A percentile compares a stretch with the other conserved stretches of the same genome.
Conservation (phyloP, 176 grass and related monocot species). For the Eremochloa ophiuroides region DNA sequence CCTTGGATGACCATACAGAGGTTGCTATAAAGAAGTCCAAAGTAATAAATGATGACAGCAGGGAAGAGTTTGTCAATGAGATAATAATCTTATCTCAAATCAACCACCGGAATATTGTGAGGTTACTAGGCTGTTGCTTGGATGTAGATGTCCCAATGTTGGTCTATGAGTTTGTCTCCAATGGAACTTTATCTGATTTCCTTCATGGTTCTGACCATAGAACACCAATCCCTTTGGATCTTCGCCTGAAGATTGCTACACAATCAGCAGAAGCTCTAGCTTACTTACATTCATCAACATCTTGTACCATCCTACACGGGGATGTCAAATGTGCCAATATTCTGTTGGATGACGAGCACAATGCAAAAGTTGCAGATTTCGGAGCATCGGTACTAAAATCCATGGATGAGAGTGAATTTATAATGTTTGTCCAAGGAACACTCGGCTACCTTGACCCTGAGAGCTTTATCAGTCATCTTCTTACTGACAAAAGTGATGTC, state of each 20-base stretch:
- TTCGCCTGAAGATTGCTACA: too few relatives aligned
- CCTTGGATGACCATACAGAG: conserved; percentile 21
- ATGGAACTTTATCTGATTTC: conserved; percentile 38
- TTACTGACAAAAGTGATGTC: conserved; percentile 74
- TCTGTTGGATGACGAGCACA: conserved; percentile 27
- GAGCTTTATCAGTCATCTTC: conserved; percentile 49
- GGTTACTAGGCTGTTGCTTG: conserved; percentile 44
- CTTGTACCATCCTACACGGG: conserved; percentile 31
- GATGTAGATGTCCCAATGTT: conserved; percentile 42
- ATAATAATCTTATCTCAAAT: conserved; percentile 54
- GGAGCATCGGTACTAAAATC: conserved; percentile 54
- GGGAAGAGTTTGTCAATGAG: conserved; percentile 53
- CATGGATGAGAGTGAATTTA: conserved; percentile 43
- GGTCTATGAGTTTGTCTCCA: conserved; percentile 46
- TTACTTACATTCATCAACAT: conserved; percentile 44
- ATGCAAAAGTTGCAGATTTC: conserved; percentile 52
- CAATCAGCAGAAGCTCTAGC: conserved; percentile 35
- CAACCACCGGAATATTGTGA: conserved; percentile 45
- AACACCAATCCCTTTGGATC: conserved; percentile 26
- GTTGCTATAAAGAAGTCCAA: conserved; percentile 53
- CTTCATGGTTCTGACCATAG: conserved; percentile 17
- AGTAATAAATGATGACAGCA: conserved; percentile 26
- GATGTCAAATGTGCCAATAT: conserved; percentile 57
- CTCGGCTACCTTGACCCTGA: conserved; percentile 68
- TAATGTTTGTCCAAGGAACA: conserved; percentile 64